phyloP scores from a whole-genome alignment of 371 early-diverging fungal genomes.

The Spraguea lophii region DNA sequence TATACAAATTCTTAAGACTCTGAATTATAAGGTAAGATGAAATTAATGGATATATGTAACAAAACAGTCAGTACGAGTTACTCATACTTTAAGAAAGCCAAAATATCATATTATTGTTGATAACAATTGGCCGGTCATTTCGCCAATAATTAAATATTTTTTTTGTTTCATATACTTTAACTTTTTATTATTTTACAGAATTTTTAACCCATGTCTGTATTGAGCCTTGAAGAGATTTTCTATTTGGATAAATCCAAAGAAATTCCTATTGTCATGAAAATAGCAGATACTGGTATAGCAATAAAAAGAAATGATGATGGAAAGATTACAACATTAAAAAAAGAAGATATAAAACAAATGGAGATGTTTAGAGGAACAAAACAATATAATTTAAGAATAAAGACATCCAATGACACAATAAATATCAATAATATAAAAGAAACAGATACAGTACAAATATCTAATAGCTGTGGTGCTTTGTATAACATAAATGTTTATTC shows the following conservation, averaged over 20 bases:
- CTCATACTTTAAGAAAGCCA: too few relatives aligned
- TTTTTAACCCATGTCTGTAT: background rate
- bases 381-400: conserved; percentile 25
- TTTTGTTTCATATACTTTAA: too few relatives aligned
- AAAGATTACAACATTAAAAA: conserved; percentile 24
- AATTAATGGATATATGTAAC: too few relatives aligned
- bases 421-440: conserved; percentile 31
- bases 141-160: too few relatives aligned
- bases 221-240: background rate
- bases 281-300: conserved; percentile 38
- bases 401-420: conserved; percentile 8
- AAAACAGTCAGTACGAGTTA: too few relatives aligned
- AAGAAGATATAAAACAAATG: conserved; percentile 33
- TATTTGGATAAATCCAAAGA: background rate
- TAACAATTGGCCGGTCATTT: too few relatives aligned
- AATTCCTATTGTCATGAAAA: conserved; percentile 8
- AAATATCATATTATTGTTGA: too few relatives aligned
- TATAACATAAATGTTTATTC: conserved; percentile 36
- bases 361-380: conserved; percentile 36
- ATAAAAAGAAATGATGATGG: conserved; percentile 16
- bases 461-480: conserved; percentile 14
- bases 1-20: too few relatives aligned
- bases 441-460: conserved; percentile 22
- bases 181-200: too few relatives aligned
- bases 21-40: too few relatives aligned